Percentiles rank a stretch among this genome's conserved stretches.
phyloP scores from a whole-genome alignment of 192 early-diverging fungal species.

The Entomortierella beljakovae region DNA sequence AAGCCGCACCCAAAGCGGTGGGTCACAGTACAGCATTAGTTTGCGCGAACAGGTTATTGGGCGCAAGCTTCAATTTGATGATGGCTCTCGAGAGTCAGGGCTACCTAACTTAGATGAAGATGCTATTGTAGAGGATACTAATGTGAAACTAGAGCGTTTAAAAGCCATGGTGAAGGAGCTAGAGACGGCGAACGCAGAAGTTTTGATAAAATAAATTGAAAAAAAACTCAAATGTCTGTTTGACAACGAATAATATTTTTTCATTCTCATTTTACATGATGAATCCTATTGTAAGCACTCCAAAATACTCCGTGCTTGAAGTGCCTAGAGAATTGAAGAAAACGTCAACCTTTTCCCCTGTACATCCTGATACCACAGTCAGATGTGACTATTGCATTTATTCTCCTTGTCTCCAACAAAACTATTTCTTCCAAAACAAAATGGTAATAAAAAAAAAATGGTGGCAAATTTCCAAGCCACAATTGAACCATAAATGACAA shows the following conservation, averaged over 20 bases:
- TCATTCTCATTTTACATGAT: too few species aligned
- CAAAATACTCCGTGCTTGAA: too few species aligned
- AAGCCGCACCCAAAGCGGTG: constrained; percentile 12
- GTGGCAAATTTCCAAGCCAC: constrained; percentile 23
- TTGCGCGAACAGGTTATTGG: constrained; percentile 10
- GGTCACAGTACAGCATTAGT: neutral
- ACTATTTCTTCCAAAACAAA: neutral
- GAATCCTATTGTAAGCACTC: too few species aligned
- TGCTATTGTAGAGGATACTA: neutral
- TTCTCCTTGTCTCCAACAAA: neutral
- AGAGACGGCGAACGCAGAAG: neutral
- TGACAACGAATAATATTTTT: too few species aligned
- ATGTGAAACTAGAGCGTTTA: neutral
- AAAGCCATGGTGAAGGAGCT: neutral
- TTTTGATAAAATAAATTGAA: neutral
- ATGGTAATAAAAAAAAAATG: neutral
- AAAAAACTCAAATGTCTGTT: too few species aligned
- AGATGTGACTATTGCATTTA: neutral
- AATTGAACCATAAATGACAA: too few species aligned
- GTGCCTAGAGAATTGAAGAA: too few species aligned
- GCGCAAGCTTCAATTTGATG: neutral
- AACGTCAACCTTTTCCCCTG: too few species aligned
- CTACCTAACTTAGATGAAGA: neutral
- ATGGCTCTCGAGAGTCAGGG: neutral
- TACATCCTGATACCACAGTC: too few species aligned